phyloP scores from a whole-genome alignment of 129 eudicot genomes.

The Calendula officinalis region DNA sequence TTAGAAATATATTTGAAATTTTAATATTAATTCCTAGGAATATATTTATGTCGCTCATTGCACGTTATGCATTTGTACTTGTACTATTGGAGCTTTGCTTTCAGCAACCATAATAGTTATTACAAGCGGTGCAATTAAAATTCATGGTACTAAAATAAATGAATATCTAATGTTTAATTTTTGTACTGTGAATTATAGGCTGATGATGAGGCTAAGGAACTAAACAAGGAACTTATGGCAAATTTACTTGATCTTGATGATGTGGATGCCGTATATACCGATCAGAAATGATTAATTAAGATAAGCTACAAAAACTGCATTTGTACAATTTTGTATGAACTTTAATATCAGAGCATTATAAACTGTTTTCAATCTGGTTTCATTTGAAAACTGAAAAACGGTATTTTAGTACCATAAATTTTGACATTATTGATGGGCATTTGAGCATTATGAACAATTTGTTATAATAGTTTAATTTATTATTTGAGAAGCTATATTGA shows the following conservation, averaged over 20 bases:
- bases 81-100: constrained; percentile 9
- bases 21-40: no score
- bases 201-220: constrained; percentile 93
- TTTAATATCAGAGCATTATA: no score
- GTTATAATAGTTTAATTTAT: no score
- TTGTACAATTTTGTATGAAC: constrained; percentile 32
- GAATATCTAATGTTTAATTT: neutral
- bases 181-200: constrained; percentile 46
- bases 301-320: constrained; percentile 1
- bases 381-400: no score
- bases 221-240: constrained; percentile 85
- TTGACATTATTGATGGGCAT: no score
- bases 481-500: no score
- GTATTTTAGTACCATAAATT: no score
- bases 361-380: no score
- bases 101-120: neutral
- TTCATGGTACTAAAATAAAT: no score
- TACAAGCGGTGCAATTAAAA: no score
- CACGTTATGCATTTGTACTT: neutral
- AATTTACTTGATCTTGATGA: constrained; percentile 88
- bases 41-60: no score
- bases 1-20: neutral
- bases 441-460: no score
- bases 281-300: constrained; percentile 54
- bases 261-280: constrained; percentile 96